phyloP scores from a whole-genome alignment of 768 basidiomycete species.

The Amanita rimosa region DNA sequence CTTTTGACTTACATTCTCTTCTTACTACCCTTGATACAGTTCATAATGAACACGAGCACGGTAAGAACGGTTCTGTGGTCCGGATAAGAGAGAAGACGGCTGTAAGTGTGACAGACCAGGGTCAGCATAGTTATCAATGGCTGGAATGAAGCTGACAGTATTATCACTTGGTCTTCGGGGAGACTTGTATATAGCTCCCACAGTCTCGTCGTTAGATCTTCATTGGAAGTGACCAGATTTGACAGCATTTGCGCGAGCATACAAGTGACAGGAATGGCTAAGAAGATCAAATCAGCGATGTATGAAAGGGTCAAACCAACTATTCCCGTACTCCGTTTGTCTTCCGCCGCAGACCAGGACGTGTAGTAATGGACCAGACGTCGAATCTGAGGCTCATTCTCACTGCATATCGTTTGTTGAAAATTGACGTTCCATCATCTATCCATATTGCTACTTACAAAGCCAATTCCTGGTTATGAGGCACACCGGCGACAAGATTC shows the following conservation, averaged over 20 bases:
- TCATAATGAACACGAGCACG: conserved; percentile 59
- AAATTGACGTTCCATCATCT: neutral
- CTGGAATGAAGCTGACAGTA: conserved; percentile 42
- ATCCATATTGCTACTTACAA: conserved; percentile 40
- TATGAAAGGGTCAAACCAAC: neutral
- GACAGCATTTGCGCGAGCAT: conserved; percentile 71
- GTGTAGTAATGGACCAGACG: conserved; percentile 61
- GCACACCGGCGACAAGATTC: conserved; percentile 70
- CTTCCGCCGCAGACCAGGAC: conserved; percentile 61
- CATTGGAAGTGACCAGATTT: conserved; percentile 74
- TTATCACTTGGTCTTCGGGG: conserved; percentile 61
- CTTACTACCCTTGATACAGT: conserved; percentile 51
- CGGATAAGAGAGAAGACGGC: conserved; percentile 52
- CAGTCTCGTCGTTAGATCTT: conserved; percentile 37
- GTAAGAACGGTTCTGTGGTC: conserved; percentile 52
- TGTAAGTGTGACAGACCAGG: conserved; percentile 14
- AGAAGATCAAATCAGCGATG: conserved; percentile 6
- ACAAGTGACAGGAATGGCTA: conserved; percentile 55
- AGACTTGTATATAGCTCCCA: conserved; percentile 59
- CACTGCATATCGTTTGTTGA: conserved; percentile 25
- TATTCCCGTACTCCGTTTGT: conserved; percentile 37
- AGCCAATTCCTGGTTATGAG: conserved; percentile 58
- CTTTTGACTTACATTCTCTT: conserved; percentile 39
- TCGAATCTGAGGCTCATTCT: conserved; percentile 62
- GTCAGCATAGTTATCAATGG: conserved; percentile 7